Evolutionary conservation across 495 filamentous ascomycete species (phyloP).

Genomic region (Clohesyomyces aquaticus): DNA sequence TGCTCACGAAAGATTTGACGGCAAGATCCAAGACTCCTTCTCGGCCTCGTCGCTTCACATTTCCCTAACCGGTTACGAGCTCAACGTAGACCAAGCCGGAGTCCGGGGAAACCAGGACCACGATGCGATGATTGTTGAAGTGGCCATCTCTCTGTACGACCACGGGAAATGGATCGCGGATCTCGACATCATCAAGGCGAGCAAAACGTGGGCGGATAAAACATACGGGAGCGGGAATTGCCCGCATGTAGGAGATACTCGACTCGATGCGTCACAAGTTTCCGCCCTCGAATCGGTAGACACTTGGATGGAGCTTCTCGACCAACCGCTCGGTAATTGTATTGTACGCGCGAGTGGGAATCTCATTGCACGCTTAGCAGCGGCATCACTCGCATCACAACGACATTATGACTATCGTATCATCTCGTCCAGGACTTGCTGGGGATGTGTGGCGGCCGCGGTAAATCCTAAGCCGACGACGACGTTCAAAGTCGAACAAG

Average conservation of each 20-base stretch:
- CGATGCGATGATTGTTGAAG: conserved; percentile 43
- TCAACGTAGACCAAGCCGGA: conserved; percentile 38
- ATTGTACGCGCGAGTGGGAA: neutral
- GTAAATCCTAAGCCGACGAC: too few species aligned
- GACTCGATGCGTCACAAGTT: neutral
- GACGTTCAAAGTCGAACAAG: too few species aligned
- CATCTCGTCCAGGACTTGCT: neutral
- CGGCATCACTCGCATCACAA: neutral
- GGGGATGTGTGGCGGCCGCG: too few species aligned
- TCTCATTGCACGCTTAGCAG: neutral
- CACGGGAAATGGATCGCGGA: conserved; percentile 48
- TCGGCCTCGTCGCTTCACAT: conserved; percentile 48
- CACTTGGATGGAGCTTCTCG: neutral
- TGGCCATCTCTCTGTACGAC: conserved; percentile 45
- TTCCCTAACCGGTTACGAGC: conserved; percentile 45
- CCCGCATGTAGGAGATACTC: too few species aligned
- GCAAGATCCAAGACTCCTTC: conserved; percentile 40
- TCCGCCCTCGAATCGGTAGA: neutral
- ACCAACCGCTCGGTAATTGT: neutral
- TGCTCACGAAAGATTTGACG: neutral
- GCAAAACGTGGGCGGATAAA: neutral
- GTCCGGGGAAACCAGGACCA: conserved; percentile 36
- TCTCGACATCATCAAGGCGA: conserved; percentile 41
- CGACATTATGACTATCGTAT: neutral
- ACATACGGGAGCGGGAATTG: too few species aligned